Evolutionary conservation across 352 stramenopile species (phyloP).

Genomic region (Pythium pectinolyticum): DNA sequence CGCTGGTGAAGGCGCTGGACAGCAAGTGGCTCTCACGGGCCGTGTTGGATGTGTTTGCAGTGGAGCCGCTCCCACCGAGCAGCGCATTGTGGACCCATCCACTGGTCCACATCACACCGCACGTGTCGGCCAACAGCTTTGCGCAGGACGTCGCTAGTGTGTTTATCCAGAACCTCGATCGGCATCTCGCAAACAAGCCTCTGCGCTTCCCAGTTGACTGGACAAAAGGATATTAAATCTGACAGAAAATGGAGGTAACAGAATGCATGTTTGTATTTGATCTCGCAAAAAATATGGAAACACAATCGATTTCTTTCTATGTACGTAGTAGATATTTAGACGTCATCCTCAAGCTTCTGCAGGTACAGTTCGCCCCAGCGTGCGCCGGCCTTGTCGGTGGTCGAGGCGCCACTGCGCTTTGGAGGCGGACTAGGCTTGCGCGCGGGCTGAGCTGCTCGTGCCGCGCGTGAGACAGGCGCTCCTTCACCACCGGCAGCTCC

Average conservation of each 20-base stretch:
- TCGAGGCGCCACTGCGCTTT: neutral
- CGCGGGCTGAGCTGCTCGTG: constrained; percentile 2
- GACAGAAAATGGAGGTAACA: no score
- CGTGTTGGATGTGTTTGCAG: constrained; percentile 64
- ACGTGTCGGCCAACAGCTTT: constrained; percentile 79
- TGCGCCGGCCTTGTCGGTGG: constrained; percentile 22
- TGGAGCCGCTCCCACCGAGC: constrained; percentile 48
- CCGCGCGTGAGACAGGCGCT: neutral
- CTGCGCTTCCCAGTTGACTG: constrained; percentile 55
- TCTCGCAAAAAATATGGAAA: constrained; percentile 4
- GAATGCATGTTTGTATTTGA: neutral
- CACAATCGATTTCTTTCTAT: neutral
- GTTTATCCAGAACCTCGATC: constrained; percentile 65
- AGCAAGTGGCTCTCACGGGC: constrained; percentile 52
- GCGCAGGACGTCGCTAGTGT: constrained; percentile 72
- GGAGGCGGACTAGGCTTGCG: neutral
- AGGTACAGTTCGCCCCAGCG: constrained; percentile 40
- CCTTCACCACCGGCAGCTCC: neutral
- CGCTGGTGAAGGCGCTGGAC: constrained; percentile 67
- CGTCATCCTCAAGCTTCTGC: constrained; percentile 29
- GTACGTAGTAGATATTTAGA: no score
- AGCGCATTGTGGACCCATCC: constrained; percentile 68
- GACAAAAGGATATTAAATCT: constrained; percentile 53
- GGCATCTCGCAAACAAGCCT: constrained; percentile 37
- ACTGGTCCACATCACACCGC: constrained; percentile 72